Percentiles rank a stretch among this genome's conserved stretches.
Conservation (phyloP, 768 basidiomycete genomes). For the Solioccasus polychromus region DNA sequence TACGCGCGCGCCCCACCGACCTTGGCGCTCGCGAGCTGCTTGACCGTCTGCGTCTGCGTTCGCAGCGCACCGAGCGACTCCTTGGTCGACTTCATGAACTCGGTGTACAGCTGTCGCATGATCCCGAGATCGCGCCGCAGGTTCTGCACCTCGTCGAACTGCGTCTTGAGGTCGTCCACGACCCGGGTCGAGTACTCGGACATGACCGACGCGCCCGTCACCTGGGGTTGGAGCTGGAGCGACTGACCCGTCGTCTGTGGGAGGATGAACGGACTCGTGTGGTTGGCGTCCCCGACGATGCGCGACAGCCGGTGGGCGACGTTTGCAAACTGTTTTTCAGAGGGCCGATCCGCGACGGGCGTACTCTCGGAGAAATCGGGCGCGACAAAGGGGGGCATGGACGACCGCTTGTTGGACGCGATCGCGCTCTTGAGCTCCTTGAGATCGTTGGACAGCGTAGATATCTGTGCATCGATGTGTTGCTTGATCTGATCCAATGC, state of each 20-base stretch:
- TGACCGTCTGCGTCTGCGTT: constrained; percentile 82
- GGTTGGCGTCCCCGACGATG: constrained; percentile 50
- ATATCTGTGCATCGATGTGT: constrained; percentile 92
- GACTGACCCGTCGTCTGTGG: constrained; percentile 69
- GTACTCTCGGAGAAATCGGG: constrained; percentile 65
- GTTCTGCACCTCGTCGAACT: constrained; percentile 94
- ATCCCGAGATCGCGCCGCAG: constrained; percentile 89
- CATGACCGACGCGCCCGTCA: constrained; percentile 70
- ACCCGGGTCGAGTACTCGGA: constrained; percentile 74
- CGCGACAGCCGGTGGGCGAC: constrained; percentile 74
- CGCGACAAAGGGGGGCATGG: constrained; percentile 45
- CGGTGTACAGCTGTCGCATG: constrained; percentile 92
- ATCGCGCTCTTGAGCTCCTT: constrained; percentile 81
- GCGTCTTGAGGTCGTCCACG: constrained; percentile 80
- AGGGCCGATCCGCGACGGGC: constrained; percentile 62
- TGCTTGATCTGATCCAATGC: constrained; percentile 98
- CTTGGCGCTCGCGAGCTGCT: constrained; percentile 76
- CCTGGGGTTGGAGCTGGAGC: constrained; percentile 56
- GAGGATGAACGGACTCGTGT: constrained; percentile 38
- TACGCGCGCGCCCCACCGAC: constrained; percentile 86
- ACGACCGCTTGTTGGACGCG: constrained; percentile 49
- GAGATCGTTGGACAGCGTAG: constrained; percentile 79
- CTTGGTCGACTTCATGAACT: constrained; percentile 91
- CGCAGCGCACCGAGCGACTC: constrained; percentile 76
- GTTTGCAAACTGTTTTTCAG: constrained; percentile 70